These are phyloP conservation scores for Sclerotinia borealis DNA, from an alignment of 2,329 filamentous ascomycete genomes.

Conservation along the genomic window DNA sequence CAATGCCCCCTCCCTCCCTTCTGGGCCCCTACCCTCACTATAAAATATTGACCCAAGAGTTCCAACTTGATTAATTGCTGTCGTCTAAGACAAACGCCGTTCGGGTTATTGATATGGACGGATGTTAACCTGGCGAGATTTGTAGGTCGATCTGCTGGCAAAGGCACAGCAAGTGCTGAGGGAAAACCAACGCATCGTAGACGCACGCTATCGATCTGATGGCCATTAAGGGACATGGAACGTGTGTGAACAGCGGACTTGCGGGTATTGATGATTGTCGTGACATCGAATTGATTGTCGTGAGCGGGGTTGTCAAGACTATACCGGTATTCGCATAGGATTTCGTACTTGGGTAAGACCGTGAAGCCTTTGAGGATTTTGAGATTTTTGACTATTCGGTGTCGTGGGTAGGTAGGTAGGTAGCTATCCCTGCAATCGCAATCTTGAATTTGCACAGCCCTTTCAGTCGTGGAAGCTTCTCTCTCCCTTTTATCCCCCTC, in stretches of 20 bases:
- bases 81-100: background rate
- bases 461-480: background rate
- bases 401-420: background rate
- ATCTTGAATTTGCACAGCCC: slow-evolving; percentile 12
- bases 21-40: background rate
- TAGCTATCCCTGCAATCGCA: background rate
- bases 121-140: background rate
- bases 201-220: background rate
- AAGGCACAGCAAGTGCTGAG: background rate
- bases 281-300: background rate
- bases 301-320: background rate
- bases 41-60: background rate
- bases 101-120: background rate
- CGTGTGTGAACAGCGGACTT: background rate
- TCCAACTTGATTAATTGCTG: background rate
- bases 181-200: background rate
- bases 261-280: background rate
- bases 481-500: background rate
- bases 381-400: background rate
- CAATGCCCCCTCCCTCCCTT: too few relatives aligned
- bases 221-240: background rate
- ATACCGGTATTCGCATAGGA: too few relatives aligned
- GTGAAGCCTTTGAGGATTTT: background rate
- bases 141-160: background rate
- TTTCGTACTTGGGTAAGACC: background rate